phyloP scores from a whole-genome alignment of 768 basidiomycete species.

The Xerocomus brunneocitrinus region DNA sequence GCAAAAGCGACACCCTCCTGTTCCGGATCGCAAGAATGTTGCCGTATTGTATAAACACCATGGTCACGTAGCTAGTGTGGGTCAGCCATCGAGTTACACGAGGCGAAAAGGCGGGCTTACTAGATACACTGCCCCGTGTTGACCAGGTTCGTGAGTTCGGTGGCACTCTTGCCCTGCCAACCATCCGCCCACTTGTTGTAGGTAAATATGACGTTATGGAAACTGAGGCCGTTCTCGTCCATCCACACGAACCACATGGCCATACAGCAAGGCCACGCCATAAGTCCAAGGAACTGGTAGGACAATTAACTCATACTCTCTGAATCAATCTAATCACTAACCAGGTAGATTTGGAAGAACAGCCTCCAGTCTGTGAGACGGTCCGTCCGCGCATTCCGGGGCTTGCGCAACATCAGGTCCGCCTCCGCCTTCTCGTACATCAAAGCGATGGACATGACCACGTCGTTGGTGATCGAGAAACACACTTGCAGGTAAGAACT shows the following conservation, averaged over 20 bases:
- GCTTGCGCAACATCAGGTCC: constrained; percentile 45
- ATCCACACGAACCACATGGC: constrained; percentile 39
- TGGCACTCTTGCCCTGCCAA: constrained; percentile 30
- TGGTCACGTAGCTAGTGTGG: constrained; percentile 39
- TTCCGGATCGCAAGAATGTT: constrained; percentile 41
- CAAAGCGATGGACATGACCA: constrained; percentile 47
- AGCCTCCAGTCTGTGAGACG: constrained; percentile 47
- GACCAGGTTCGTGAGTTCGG: constrained; percentile 34
- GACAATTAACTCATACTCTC: constrained; percentile 1
- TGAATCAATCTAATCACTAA: constrained; percentile 19
- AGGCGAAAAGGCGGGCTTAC: constrained; percentile 24
- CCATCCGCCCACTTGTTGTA: constrained; percentile 39
- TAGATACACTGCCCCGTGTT: constrained; percentile 43
- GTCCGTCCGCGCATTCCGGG: constrained; percentile 46
- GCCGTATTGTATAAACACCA: constrained; percentile 45
- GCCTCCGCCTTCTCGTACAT: constrained; percentile 51
- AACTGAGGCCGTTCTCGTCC: constrained; percentile 34
- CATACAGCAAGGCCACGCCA: constrained; percentile 46
- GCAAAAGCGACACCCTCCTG: constrained; percentile 39
- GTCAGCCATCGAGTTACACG: neutral
- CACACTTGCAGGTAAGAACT: constrained; percentile 53
- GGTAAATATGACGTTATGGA: constrained; percentile 36
- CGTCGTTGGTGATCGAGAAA: constrained; percentile 52
- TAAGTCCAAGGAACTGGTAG: constrained; percentile 39
- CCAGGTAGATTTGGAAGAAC: constrained; percentile 45